A percentile compares a stretch with the other conserved stretches of the same genome.
Evolutionary conservation across 768 basidiomycete genomes (phyloP).

Genomic region (Pleurotus tuber-regium): DNA sequence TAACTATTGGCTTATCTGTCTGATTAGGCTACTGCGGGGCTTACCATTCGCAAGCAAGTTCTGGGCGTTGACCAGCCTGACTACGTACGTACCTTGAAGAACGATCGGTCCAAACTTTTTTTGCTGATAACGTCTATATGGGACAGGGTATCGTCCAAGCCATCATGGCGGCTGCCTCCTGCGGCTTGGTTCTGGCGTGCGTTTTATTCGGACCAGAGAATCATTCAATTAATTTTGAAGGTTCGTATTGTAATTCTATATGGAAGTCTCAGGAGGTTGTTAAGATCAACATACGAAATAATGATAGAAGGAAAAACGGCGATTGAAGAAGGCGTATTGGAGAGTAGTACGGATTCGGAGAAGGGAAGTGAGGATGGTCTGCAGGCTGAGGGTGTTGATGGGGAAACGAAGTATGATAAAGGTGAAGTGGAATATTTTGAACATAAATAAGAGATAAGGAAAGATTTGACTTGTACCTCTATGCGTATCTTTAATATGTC

Average conservation of each 20-base stretch:
- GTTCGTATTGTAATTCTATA: not conserved
- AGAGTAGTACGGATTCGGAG: too few species aligned
- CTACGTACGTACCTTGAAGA: slow-evolving; percentile 6
- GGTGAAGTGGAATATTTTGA: too few species aligned
- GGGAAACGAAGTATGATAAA: too few species aligned
- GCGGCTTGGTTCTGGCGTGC: slow-evolving; percentile 10
- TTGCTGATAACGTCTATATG: not conserved
- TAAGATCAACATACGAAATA: too few species aligned
- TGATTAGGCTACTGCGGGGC: slow-evolving; percentile 13
- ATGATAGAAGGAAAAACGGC: not conserved
- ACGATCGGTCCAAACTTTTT: not conserved
- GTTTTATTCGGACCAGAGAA: slow-evolving; percentile 15
- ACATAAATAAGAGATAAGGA: too few species aligned
- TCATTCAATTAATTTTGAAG: slow-evolving; percentile 14
- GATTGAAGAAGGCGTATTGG: not conserved
- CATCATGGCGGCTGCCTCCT: slow-evolving; percentile 16
- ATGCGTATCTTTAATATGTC: too few species aligned
- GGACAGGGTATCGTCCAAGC: slow-evolving; percentile 15
- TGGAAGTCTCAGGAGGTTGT: not conserved
- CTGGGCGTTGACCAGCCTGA: slow-evolving; percentile 14
- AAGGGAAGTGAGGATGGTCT: too few species aligned
- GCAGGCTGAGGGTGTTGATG: too few species aligned
- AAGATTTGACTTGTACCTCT: too few species aligned
- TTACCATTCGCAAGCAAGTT: slow-evolving; percentile 11
- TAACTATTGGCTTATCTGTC: too few species aligned